Base-by-base conservation (phyloP, 2,329 filamentous ascomycete genomes). In the Aureobasidium mangrovei region DNA sequence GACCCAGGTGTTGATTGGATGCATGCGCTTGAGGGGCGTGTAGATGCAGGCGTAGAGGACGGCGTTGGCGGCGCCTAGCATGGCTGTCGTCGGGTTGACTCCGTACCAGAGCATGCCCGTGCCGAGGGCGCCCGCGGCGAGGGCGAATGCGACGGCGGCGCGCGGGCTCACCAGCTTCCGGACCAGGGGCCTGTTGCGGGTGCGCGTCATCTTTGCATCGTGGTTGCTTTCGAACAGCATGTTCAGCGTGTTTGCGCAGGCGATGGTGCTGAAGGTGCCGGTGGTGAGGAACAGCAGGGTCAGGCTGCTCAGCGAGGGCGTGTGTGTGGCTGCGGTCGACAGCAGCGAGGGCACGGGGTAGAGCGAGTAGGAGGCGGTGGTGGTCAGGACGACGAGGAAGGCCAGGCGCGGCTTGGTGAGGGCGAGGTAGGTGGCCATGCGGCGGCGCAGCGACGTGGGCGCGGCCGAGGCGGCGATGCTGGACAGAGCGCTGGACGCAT, bases 371-470 rank as follows among this genome's bases (percentile, higher is more conserved):
- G 91, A 82, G 2, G 88, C 86, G 69, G 93, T 95, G 29, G 91
- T 88, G 0, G 89, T 89, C 45, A 98, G 83, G 32, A 95, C 86
- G 58, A 98, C 86, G 44, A 98, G 83, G 62, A 94, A 86, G 6
- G 89, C 91, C 46, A 98, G 82, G 52, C 91, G 89, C 3, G 93
- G 93, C 69, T 98, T 98, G n/a, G 91, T 86, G 60, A 98, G 83
- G 28, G 93, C 88, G 59, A 98, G 84, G 63, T 89, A 89, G 31
- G 88, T 84, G 26, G 90, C 87, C 59, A 93, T 67, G 54, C 82
- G 78, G 55, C 90, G 87, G 58, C 77, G 77, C 41, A 83, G 61
- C 26, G 81, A 82, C 48, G 75, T 69, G 32, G 74, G 70, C 8
- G 81, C 80, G 53, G 82, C 76, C 26, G 73, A 68, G 9, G 78